Base-by-base conservation (phyloP, 768 basidiomycete species). In the Chlorophyllum brunneum region DNA sequence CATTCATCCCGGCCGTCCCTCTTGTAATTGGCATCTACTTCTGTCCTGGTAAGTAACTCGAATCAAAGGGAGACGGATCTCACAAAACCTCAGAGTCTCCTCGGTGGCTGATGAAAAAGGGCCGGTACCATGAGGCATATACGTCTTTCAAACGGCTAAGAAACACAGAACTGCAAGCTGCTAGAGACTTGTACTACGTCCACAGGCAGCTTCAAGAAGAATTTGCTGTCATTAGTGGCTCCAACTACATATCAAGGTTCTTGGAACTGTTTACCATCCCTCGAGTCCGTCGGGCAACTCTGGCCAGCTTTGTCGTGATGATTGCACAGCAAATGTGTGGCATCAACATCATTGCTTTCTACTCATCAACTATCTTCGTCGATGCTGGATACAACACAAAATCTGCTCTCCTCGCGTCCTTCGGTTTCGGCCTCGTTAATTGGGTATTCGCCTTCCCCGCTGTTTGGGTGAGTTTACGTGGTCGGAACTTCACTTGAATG, bases 251-350 rank as follows among this genome's bases (percentile, higher is more conserved):
- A 26, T 56, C 62, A 5, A 77, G 82, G n/a, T 71, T 87, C 61
- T 48, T 75, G 49, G 87, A 91, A 58, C 73, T 92, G 41, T 90
- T 92, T 68, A 83, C 80, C 11, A 69, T 92, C 20, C 87, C 88
- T 4, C 83, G 92, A 22, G 53, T 76, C 34, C 71, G 77, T 23
- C 75, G 77, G 22, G 78, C 77, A 3, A 76, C 77, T 5, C 65
- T 79, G 2, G 77, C 76, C 6, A 75, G 74, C 41, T 79, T 70
- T 55, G 74, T 79, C 13, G 77, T 79, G 42, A 76, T 80, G 78
- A 85, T 92, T 61, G 80, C 80, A 18, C 89, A 91, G 62, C 88
- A 91, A 67, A 86, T 90, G 75, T 88, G 87, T 61, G 88, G 88
- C 49, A 82, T 91, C 68, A 89, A 90, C 66, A 83, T 83, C 59